Percentiles rank a stretch among this genome's conserved stretches.
These are phyloP conservation scores for Calonectria montana DNA, from an alignment of 2,329 filamentous ascomycete species.

Conservation along the genomic window DNA sequence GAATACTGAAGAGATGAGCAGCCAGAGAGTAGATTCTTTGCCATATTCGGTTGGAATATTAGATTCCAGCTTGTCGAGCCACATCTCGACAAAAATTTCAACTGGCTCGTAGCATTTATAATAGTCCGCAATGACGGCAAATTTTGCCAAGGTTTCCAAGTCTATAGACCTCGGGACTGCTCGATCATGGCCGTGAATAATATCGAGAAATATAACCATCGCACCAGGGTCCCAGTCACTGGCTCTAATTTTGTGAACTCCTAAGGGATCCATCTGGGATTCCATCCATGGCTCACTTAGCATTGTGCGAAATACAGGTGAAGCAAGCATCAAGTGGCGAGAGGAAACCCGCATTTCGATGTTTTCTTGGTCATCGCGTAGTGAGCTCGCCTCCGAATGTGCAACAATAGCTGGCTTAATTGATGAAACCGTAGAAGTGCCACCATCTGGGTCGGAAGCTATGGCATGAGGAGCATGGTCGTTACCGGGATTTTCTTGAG, in stretches of 20 bases:
- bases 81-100: neutral
- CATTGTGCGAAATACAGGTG: neutral
- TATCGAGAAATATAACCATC: neutral
- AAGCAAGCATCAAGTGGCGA: neutral
- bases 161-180: neutral
- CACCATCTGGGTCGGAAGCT: no score
- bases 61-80: neutral
- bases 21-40: neutral
- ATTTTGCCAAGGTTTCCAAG: neutral
- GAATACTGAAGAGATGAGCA: slow-evolving; percentile 11
- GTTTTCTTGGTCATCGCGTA: neutral
- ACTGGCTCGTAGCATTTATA: slow-evolving; percentile 12
- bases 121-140: slow-evolving; percentile 21
- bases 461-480: no score
- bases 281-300: neutral
- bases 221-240: slow-evolving; percentile 6
- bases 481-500: no score
- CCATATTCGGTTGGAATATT: neutral
- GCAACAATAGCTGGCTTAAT: no score
- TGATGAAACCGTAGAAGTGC: no score
- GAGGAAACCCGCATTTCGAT: neutral
- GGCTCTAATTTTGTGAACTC: neutral
- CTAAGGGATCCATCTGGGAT: neutral
- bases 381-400: no score
- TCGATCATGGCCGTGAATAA: neutral